Evolutionary conservation across 345 rosid species (phyloP).

Genomic region (Cardamine resedifolia): DNA sequence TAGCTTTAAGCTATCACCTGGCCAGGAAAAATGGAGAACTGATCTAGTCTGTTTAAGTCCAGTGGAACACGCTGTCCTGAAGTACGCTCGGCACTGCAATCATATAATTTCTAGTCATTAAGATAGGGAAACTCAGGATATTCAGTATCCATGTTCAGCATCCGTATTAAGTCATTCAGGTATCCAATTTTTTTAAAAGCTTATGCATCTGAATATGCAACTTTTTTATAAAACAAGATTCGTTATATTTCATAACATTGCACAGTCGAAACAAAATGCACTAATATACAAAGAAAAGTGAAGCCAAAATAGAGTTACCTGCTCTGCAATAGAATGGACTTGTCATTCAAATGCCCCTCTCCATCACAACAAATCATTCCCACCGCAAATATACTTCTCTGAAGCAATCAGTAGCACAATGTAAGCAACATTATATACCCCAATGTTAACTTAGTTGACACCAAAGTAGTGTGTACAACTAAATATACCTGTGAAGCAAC

Average conservation of each 20-base stretch:
- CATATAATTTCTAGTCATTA: slow-evolving; percentile 19
- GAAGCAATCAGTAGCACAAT: slow-evolving; percentile 45
- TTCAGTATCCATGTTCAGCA: neutral
- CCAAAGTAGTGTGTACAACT: neutral
- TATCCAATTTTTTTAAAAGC: neutral
- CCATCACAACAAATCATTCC: slow-evolving; percentile 98
- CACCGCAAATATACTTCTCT: slow-evolving; percentile 75
- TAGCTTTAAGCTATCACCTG: slow-evolving; percentile 53
- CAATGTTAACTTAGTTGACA: neutral
- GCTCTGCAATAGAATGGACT: slow-evolving; percentile 82
- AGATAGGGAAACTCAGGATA: neutral
- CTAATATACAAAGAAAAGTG: neutral
- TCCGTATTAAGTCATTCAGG: neutral
- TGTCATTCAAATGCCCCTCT: slow-evolving; percentile 89
- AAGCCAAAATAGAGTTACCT: slow-evolving; percentile 52
- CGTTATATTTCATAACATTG: neutral
- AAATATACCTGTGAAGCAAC: slow-evolving; percentile 84
- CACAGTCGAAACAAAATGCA: neutral
- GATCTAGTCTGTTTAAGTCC: slow-evolving; percentile 64
- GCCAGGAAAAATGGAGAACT: slow-evolving; percentile 90
- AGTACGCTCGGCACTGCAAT: slow-evolving; percentile 70
- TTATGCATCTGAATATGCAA: neutral
- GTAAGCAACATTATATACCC: slow-evolving; percentile 25
- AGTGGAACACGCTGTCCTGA: slow-evolving; percentile 83
- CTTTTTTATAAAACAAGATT: neutral